A percentile compares a stretch with the other conserved stretches of the same genome.
Conservation (phyloP, 495 filamentous ascomycete species). For the Bathelium albidoporum region DNA sequence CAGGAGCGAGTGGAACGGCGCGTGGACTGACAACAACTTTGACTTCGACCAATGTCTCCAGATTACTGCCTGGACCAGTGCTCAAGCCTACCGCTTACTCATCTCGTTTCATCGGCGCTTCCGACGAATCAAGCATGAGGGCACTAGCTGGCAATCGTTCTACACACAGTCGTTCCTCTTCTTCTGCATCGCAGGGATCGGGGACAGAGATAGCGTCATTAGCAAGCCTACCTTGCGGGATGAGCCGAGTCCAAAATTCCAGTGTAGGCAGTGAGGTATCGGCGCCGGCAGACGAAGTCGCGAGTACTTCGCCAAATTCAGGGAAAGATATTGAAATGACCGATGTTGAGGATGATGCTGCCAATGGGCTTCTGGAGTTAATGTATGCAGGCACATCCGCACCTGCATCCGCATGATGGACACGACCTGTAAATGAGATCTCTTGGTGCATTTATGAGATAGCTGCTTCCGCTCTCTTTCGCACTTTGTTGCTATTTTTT, state of each 20-base stretch:
- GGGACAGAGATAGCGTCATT: neutral
- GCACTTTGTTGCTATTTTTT: no score
- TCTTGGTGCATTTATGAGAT: no score
- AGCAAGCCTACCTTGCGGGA: neutral
- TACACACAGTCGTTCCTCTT: neutral
- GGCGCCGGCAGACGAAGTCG: neutral
- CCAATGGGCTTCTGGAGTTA: neutral
- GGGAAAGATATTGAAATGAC: neutral
- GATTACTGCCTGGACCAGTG: constrained; percentile 22
- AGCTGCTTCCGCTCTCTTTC: no score
- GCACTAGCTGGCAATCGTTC: neutral
- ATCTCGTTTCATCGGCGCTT: constrained; percentile 19
- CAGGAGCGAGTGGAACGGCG: neutral
- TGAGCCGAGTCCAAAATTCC: neutral
- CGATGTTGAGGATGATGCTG: neutral
- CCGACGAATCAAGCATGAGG: neutral
- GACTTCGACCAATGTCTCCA: neutral
- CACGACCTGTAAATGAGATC: no score
- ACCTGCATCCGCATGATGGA: no score
- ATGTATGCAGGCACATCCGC: neutral
- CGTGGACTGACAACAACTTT: neutral
- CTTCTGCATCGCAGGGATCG: neutral
- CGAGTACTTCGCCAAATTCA: neutral
- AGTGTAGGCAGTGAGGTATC: neutral
- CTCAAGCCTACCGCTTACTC: constrained; percentile 28